phyloP scores from a whole-genome alignment of 2,329 filamentous ascomycete species.

The Alternaria gansuensis region DNA sequence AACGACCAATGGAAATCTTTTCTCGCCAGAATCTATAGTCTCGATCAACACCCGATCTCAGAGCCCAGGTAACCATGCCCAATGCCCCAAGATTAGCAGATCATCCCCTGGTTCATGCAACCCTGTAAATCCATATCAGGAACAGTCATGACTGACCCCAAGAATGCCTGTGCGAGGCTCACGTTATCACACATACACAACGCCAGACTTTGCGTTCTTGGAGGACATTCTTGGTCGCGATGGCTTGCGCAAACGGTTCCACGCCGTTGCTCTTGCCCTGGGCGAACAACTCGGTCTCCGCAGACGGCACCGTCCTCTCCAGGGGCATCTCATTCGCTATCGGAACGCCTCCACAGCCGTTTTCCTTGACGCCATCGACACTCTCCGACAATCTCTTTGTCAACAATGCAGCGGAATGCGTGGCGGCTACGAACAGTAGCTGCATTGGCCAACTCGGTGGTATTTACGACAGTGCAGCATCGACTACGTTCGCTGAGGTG shows the following conservation, averaged over 20 bases:
- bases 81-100: constrained; percentile 12
- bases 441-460: constrained; percentile 31
- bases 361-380: constrained; percentile 31
- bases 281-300: constrained; percentile 30
- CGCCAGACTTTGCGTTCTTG: neutral
- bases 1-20: constrained; percentile 11
- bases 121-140: constrained; percentile 18
- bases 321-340: constrained; percentile 29
- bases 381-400: constrained; percentile 27
- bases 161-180: neutral
- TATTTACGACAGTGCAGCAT: constrained; percentile 26
- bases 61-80: constrained; percentile 21
- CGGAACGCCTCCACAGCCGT: constrained; percentile 29
- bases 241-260: constrained; percentile 31
- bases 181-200: constrained; percentile 5
- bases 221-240: constrained; percentile 12
- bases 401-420: constrained; percentile 27
- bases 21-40: constrained; percentile 6
- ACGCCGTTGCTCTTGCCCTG: constrained; percentile 29
- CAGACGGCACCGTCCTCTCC: constrained; percentile 24
- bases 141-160: constrained; percentile 10
- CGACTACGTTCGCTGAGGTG: constrained; percentile 26
- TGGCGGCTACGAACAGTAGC: constrained; percentile 27
- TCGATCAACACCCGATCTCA: constrained; percentile 19
- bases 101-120: constrained; percentile 14